Evolutionary conservation across 352 stramenopile genomes (phyloP).

Genomic region (Pythium aquatile): DNA sequence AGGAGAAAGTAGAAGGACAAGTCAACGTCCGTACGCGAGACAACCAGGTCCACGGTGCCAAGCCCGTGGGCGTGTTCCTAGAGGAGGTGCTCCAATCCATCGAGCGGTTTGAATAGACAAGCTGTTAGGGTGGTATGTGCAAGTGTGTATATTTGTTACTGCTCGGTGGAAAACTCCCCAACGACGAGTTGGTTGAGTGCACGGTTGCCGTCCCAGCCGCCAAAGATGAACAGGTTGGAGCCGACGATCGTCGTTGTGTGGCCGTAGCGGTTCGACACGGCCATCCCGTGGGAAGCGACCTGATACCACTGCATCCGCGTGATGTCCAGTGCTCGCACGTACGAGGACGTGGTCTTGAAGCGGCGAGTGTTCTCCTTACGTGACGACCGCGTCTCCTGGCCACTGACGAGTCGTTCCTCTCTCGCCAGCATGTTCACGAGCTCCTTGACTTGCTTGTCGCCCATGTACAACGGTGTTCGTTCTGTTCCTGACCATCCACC

Average conservation of each 20-base stretch:
- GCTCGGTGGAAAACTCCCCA: constrained; percentile 36
- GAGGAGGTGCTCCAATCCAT: constrained; percentile 54
- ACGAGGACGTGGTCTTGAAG: constrained; percentile 47
- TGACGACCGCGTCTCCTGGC: constrained; percentile 32
- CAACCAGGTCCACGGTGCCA: constrained; percentile 76
- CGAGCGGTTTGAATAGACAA: constrained; percentile 55
- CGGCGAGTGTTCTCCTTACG: constrained; percentile 39
- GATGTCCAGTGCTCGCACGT: constrained; percentile 59
- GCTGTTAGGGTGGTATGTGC: background rate
- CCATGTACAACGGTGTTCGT: constrained; percentile 72
- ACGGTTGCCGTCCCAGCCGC: constrained; percentile 80
- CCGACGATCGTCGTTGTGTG: constrained; percentile 66
- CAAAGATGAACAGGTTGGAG: constrained; percentile 71
- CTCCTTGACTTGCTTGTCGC: constrained; percentile 65
- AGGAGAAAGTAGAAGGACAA: constrained; percentile 47
- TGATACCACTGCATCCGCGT: constrained; percentile 64
- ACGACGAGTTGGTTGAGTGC: constrained; percentile 77
- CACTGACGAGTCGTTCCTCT: constrained; percentile 53
- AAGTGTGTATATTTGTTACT: background rate
- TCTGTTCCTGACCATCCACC: constrained; percentile 79
- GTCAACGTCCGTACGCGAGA: constrained; percentile 84
- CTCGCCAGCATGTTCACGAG: constrained; percentile 51
- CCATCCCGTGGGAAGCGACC: constrained; percentile 36
- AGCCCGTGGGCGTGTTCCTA: constrained; percentile 52
- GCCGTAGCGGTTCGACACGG: constrained; percentile 67